These are phyloP conservation scores for Mucor circinelloides DNA, from an alignment of 371 early-diverging fungal species.

Conservation along the genomic window DNA sequence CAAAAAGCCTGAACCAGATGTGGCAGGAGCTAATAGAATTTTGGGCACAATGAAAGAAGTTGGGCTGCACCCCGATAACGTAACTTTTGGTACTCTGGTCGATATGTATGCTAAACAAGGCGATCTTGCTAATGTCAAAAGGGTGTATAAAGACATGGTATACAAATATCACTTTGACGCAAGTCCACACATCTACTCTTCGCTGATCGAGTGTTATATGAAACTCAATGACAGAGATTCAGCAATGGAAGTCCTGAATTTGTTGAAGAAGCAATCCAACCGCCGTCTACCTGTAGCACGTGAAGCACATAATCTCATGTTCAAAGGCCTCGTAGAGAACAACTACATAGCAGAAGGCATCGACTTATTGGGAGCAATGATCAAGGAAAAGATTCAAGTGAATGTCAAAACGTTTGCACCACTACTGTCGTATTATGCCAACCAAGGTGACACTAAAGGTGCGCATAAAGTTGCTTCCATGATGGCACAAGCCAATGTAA, in stretches of 20 bases:
- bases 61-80: conserved; percentile 31
- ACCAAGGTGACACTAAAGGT: conserved; percentile 27
- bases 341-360: conserved; percentile 30
- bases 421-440: conserved; percentile 32
- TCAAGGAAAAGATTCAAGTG: conserved; percentile 14
- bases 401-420: conserved; percentile 29
- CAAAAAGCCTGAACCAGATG: conserved; percentile 36
- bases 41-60: conserved; percentile 32
- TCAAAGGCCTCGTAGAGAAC: conserved; percentile 25
- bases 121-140: conserved; percentile 27
- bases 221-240: conserved; percentile 25
- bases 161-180: conserved; percentile 23
- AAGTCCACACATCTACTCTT: conserved; percentile 33
- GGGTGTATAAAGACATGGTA: conserved; percentile 34
- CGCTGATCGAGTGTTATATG: conserved; percentile 41
- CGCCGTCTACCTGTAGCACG: conserved; percentile 2
- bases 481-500: conserved; percentile 30
- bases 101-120: conserved; percentile 50
- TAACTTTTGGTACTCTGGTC: conserved; percentile 42
- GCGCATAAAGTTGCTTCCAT: conserved; percentile 24
- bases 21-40: conserved; percentile 29
- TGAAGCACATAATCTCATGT: conserved; percentile 33
- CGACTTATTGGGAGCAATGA: conserved; percentile 30
- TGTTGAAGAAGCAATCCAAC: conserved; percentile 13
- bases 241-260: conserved; percentile 25